Conservation (phyloP, 2,329 filamentous ascomycete species). For the Scolecobasidium constrictum region DNA sequence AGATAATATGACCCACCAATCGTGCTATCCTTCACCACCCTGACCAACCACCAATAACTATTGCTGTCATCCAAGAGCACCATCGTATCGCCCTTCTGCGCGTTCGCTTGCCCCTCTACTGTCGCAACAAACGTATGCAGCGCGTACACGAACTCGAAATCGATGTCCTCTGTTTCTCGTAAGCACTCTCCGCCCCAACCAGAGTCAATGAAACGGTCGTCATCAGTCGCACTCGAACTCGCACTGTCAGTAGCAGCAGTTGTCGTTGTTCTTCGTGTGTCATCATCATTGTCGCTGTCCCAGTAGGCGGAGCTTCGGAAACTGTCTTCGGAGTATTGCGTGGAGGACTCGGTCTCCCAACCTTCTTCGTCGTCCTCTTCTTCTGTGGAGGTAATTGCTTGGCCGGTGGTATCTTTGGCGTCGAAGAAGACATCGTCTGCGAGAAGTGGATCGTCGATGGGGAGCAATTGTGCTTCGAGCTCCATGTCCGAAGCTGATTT, state of each 20-base stretch:
- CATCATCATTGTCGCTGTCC: constrained; percentile 3
- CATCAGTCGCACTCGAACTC: constrained; percentile 40
- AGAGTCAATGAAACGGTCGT: constrained; percentile 56
- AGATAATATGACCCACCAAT: constrained; percentile 65
- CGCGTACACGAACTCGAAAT: constrained; percentile 99
- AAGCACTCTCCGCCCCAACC: constrained; percentile 74
- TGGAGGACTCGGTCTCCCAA: constrained; percentile 18
- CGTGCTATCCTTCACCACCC: constrained; percentile 94
- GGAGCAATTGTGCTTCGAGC: constrained; percentile 28
- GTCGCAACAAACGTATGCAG: constrained; percentile 96
- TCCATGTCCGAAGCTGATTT: constrained; percentile 24
- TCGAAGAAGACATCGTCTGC: constrained; percentile 7
- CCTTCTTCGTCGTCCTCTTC: constrained; percentile 10
- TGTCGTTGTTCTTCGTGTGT: not conserved
- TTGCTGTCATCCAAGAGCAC: constrained; percentile 96
- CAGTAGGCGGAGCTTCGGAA: not conserved
- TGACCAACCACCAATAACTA: constrained; percentile 98
- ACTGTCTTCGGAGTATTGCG: constrained; percentile 22
- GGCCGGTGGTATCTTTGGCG: not conserved
- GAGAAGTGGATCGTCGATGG: constrained; percentile 30
- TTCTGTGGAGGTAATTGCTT: not conserved
- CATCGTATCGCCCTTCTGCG: constrained; percentile 98
- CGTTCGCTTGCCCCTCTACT: constrained; percentile 96
- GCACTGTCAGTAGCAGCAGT: constrained; percentile 50
- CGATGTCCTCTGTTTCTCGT: constrained; percentile 93